Evolutionary conservation across 192 early-diverging fungal species (phyloP).

Genomic region (Rhizophagus prolifer): DNA sequence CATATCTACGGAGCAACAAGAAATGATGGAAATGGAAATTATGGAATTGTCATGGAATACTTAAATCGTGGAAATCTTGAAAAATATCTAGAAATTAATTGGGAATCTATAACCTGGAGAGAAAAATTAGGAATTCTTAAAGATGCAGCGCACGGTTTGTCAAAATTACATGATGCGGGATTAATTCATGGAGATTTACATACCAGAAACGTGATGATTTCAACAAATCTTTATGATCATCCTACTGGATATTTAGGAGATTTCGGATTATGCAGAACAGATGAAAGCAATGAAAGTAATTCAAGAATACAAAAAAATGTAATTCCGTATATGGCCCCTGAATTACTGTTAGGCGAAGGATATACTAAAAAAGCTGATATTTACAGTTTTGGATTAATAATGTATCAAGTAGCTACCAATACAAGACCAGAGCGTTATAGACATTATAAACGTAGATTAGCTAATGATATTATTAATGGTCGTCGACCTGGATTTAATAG

Average conservation of each 20-base stretch:
- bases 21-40: neutral
- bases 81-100: neutral
- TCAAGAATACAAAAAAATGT: neutral
- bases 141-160: too few species aligned
- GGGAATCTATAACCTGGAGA: neutral
- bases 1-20: neutral
- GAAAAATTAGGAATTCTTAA: too few species aligned
- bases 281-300: neutral
- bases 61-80: neutral
- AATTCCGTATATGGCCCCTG: neutral
- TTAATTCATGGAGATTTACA: neutral
- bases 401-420: neutral
- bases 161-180: too few species aligned
- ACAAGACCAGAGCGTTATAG: neutral
- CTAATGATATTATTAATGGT: neutral
- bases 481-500: neutral
- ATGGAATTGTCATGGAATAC: neutral
- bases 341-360: neutral
- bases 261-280: neutral
- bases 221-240: too few species aligned
- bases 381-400: constrained; percentile 7
- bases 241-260: neutral
- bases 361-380: constrained; percentile 1
- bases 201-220: neutral
- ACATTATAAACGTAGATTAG: neutral